These are phyloP conservation scores for Alternaria brassicicola DNA, from an alignment of 2,329 filamentous ascomycete genomes.

Conservation along the genomic window DNA sequence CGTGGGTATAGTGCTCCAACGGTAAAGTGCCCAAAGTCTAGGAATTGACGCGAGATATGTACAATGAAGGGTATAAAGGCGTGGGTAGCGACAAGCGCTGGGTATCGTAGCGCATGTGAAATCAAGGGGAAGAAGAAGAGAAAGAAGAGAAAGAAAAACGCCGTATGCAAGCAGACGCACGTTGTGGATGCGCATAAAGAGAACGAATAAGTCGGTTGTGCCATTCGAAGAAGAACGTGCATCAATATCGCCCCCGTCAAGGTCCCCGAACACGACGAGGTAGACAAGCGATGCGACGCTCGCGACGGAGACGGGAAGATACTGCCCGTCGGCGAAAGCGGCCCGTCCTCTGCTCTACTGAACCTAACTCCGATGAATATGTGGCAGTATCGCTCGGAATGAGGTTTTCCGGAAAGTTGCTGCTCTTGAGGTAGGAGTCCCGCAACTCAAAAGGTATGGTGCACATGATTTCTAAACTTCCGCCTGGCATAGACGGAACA, in stretches of 20 bases:
- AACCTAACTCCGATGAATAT: constrained; percentile 8
- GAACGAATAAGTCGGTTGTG: background rate
- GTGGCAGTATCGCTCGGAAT: constrained; percentile 8
- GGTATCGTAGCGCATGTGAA: background rate
- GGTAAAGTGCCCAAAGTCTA: background rate
- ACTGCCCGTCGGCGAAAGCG: background rate
- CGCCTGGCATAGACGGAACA: background rate
- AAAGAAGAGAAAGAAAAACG: too few species aligned
- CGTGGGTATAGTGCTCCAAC: background rate
- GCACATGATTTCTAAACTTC: background rate
- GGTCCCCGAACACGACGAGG: background rate
- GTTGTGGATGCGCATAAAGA: background rate
- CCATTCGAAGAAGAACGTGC: background rate
- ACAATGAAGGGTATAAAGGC: background rate
- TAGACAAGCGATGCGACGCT: background rate
- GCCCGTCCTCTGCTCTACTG: background rate
- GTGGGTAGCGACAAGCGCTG: background rate
- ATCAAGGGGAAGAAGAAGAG: background rate
- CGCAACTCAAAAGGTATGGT: constrained; percentile 9
- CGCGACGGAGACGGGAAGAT: background rate
- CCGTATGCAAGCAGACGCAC: background rate
- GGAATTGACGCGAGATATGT: background rate
- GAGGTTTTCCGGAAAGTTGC: constrained; percentile 22
- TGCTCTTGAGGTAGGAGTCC: constrained; percentile 9
- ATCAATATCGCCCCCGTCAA: background rate